Conservation (phyloP, 305 asterid species). For the Caryopteris hybrid region DNA sequence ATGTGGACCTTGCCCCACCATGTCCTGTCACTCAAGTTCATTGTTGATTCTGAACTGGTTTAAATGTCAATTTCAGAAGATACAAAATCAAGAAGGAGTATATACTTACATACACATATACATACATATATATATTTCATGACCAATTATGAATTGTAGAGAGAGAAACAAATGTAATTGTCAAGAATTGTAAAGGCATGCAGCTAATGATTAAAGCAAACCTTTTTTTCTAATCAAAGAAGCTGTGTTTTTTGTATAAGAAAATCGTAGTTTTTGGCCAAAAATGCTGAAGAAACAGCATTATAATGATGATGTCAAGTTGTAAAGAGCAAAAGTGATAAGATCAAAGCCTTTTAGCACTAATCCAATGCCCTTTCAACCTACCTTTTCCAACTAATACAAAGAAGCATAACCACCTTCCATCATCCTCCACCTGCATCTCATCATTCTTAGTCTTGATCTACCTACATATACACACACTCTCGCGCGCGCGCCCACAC, state of each 20-base stretch:
- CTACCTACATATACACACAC: too few species aligned
- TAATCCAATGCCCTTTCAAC: constrained; percentile 10
- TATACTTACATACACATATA: too few species aligned
- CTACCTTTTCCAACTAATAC: constrained; percentile 29
- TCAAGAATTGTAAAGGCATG: background rate
- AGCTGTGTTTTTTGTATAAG: background rate
- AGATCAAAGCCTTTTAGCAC: constrained; percentile 20
- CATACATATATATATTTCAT: too few species aligned
- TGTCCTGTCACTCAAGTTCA: too few species aligned
- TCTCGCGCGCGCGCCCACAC: too few species aligned
- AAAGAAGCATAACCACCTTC: constrained; percentile 7
- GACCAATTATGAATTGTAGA: too few species aligned
- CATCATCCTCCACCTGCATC: background rate
- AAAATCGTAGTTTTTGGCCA: background rate
- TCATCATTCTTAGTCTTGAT: too few species aligned
- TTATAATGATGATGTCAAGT: constrained; percentile 42
- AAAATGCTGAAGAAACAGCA: constrained; percentile 14
- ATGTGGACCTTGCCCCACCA: too few species aligned
- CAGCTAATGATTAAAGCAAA: constrained; percentile 9
- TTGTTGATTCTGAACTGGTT: too few species aligned
- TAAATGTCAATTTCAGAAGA: too few species aligned
- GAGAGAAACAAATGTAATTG: background rate
- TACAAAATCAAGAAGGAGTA: too few species aligned
- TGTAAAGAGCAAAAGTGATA: constrained; percentile 46
- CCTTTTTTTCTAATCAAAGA: background rate